phyloP scores from a whole-genome alignment of 129 eudicot species.

The Centaurea solstitialis region DNA sequence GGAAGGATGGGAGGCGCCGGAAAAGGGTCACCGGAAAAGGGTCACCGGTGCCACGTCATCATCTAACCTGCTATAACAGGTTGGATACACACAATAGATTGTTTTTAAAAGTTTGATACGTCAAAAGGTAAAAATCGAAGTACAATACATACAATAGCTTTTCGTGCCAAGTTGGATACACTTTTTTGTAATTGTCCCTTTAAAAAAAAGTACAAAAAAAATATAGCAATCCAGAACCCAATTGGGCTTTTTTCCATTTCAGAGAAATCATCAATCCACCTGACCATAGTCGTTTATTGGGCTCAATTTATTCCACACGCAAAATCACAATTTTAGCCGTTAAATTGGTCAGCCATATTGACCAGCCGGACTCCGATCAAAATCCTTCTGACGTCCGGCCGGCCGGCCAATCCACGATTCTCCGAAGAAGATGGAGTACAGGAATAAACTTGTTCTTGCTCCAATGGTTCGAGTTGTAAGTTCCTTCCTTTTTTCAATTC shows the following conservation, averaged over 20 bases:
- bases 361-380: constrained; percentile 21
- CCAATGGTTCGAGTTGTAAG: constrained; percentile 99
- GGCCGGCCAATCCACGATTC: constrained; percentile 21
- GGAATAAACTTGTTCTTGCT: constrained; percentile 83
- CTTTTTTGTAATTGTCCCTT: too few species aligned
- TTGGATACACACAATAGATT: too few species aligned
- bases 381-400: constrained; percentile 7
- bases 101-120: too few species aligned
- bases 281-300: not conserved
- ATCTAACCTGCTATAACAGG: too few species aligned
- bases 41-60: too few species aligned
- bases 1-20: too few species aligned
- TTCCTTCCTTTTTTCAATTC: constrained; percentile 5
- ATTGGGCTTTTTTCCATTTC: not conserved
- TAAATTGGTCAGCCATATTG: constrained; percentile 22
- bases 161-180: too few species aligned
- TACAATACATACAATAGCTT: too few species aligned
- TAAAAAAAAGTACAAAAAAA: not conserved
- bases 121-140: too few species aligned
- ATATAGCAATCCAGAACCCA: not conserved
- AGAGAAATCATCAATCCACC: not conserved
- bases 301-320: constrained; percentile 3
- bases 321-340: not conserved
- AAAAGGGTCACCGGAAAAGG: too few species aligned
- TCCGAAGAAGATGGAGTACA: constrained; percentile 60